phyloP scores from a whole-genome alignment of 352 stramenopile genomes.

The Phytophthora foliorum region DNA sequence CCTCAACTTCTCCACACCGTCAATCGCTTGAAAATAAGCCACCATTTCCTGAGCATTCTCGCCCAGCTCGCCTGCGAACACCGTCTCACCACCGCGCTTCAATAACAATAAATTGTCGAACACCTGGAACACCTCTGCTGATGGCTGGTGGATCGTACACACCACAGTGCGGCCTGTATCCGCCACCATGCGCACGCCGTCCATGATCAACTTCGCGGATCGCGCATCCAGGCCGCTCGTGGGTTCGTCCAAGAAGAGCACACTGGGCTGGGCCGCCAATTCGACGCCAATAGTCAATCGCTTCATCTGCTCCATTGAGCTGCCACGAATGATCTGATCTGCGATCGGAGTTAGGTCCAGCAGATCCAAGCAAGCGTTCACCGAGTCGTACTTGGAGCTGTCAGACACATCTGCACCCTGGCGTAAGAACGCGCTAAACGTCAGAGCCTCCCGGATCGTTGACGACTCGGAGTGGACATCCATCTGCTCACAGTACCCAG shows the following conservation, averaged over 20 bases:
- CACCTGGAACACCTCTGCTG: conserved; percentile 22
- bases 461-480: conserved; percentile 24
- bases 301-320: conserved; percentile 35
- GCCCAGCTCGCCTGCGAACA: conserved; percentile 19
- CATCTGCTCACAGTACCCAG: conserved; percentile 29
- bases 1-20: conserved; percentile 14
- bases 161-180: conserved; percentile 16
- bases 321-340: conserved; percentile 31
- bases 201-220: conserved; percentile 29
- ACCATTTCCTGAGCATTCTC: conserved; percentile 25
- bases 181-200: conserved; percentile 27
- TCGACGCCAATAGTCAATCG: conserved; percentile 26
- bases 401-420: conserved; percentile 13
- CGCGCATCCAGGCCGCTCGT: conserved; percentile 26
- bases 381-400: conserved; percentile 20
- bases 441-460: conserved; percentile 22
- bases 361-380: conserved; percentile 16
- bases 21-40: conserved; percentile 18
- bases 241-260: conserved; percentile 29
- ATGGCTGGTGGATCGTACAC: conserved; percentile 24
- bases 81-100: conserved; percentile 23
- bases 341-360: conserved; percentile 19
- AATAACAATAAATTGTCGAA: conserved; percentile 25
- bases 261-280: conserved; percentile 18
- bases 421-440: conserved; percentile 22